Base-by-base conservation (phyloP, 1,284 basidiomycete genomes). In the Termitomyces sp. region DNA sequence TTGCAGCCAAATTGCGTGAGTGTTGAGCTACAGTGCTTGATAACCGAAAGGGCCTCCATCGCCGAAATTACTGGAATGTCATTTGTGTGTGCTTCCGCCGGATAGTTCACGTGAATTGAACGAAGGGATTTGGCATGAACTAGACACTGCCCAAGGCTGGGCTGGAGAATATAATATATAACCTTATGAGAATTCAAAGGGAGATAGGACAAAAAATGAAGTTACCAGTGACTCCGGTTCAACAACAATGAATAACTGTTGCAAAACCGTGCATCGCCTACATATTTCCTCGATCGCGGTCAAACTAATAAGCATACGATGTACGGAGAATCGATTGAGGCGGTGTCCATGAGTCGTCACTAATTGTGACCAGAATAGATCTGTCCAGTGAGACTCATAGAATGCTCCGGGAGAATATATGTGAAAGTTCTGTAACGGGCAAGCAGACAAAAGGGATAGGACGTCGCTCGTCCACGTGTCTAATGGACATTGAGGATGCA, bases 221-320 rank as follows among this genome's bases (percentile, higher is more conserved):
- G 19, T 45, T 59, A 85, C 86, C 62, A 85, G 54, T 28, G 75
- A 71, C 13, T 61, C 62, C 13, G 73, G 74, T 41, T 79, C 73
- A 15, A 81, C 66, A 0, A 82, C 79, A 8, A 88, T 66, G 63
- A 86, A 88, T 5, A 89, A 65, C 58, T 86, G 75, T 58, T 85
- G 77, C 5, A 90, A 73, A 7, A 64, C 66, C 0, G 66, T 56
- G 58, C 86, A 88, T 17, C 70, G 66, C 6, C 61, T 58, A 61
- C 86, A 88, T 15, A 90, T 77, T 19, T 76, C 70, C n/a, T 69
- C 67, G 33, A 90, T 71, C 0, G 76, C 72, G 15, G 65, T 65
- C 19, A 81, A 62, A 59, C 72, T 72, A 52, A 88, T 74, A 3
- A 74, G 69, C 73, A 86, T 80, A 24, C 85, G 74, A 61, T 88